Evolutionary conservation across 1,139 yeast species (phyloP), one percentile per base, ranked within the genome.

Genomic region (Lodderomyces jiufengensis): DNA sequence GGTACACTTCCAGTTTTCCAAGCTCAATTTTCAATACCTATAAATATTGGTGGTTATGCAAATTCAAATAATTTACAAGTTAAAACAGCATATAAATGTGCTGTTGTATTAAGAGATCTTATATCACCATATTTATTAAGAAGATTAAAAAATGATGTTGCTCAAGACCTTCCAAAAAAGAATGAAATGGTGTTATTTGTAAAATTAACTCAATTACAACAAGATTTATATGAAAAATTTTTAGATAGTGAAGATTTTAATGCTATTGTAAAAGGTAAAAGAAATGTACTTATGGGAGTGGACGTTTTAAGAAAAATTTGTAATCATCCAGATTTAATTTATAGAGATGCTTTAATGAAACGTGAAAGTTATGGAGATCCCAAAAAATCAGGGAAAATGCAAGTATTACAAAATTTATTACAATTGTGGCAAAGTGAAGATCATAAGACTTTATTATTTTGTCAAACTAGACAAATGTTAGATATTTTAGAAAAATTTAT

Each of bases 1-100:
- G 98, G 98, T 0, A 94, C 98, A 0, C 63, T 92, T 14, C 98
- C 99, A 0, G 92, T 94, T 0, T 92, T 92, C 51, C 95, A 90
- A 55, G 83, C 77, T 38, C 96, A 92, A 54, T 92, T 92, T 57
- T 84, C 96, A 2, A 70, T 82, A 3, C 99, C 98, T 0, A 94
- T 92, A 28, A 90, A 88, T 51, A 75, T 86, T 59, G 99, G 98
- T n/a, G 99, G 99, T 0, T 92, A 94, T 59, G 95, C 98, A 2
- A 92, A 92, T 63, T 98, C 98, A 0, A 81, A 95, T 1, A 92
- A 92, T 56, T 78, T 92, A 4, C 97, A 94, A 54, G 97, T 94
- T 0, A 97, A 92, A 54, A 83, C 97, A 0, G 97, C 97, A 1
- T 90, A 85, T 54, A 88, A 88, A 55, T 92, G 97, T 66, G 98